These are phyloP conservation scores for Clitopilus passeckerianus DNA, from an alignment of 768 basidiomycete genomes.

Conservation along the genomic window DNA sequence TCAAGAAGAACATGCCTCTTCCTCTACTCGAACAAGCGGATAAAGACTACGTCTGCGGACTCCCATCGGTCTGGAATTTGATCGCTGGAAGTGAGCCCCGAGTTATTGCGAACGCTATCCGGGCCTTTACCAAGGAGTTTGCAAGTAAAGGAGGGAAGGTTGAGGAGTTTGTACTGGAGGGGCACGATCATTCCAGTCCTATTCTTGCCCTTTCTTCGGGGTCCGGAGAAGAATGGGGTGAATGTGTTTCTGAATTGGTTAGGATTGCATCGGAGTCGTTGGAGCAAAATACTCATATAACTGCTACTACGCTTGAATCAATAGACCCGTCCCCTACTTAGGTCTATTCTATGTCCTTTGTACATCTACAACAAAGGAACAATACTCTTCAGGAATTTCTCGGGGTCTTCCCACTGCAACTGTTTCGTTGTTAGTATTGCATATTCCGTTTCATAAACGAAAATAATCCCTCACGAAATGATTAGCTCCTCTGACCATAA, in stretches of 20 bases:
- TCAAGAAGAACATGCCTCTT: constrained; percentile 11
- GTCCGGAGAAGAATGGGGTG: constrained; percentile 19
- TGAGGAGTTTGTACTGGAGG: constrained; percentile 13
- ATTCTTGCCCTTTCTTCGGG: constrained; percentile 17
- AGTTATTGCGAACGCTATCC: constrained; percentile 9
- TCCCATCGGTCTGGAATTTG: constrained; percentile 15
- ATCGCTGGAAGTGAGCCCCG: constrained; percentile 18
- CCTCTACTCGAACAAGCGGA: constrained; percentile 12
- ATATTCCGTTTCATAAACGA: not conserved
- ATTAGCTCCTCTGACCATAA: not conserved
- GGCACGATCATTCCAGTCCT: constrained; percentile 22
- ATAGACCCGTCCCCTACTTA: too few relatives aligned
- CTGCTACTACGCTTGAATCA: too few relatives aligned
- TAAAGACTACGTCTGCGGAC: not conserved
- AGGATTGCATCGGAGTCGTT: not conserved
- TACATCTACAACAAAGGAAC: not conserved
- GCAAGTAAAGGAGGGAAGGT: constrained; percentile 12
- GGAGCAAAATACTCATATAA: too few relatives aligned
- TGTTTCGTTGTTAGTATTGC: not conserved
- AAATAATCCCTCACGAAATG: not conserved
- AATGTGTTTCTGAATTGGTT: not conserved
- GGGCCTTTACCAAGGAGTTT: constrained; percentile 10
- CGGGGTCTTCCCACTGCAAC: not conserved
- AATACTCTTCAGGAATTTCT: not conserved
- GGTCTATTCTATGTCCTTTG: too few relatives aligned